Evolutionary conservation across 306 rosid species (phyloP).

Genomic region (Fagus sylvatica): DNA sequence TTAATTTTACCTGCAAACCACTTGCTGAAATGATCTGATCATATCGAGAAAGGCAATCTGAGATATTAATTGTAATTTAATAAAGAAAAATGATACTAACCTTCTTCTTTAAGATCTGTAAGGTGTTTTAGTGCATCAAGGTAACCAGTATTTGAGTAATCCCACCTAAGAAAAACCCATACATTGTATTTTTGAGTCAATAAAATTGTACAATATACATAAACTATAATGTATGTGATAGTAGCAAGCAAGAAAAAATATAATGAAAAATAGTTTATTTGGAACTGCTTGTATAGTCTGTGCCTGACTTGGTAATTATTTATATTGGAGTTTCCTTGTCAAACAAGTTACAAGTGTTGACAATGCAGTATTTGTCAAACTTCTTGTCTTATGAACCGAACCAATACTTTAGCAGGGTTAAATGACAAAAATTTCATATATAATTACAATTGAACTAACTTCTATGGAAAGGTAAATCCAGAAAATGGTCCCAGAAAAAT

Average conservation of each 20-base stretch:
- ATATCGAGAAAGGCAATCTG: slow-evolving; percentile 32
- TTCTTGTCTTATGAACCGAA: neutral
- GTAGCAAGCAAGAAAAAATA: slow-evolving; percentile 16
- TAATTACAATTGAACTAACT: neutral
- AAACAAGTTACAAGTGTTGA: neutral
- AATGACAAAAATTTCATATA: neutral
- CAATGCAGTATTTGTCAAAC: neutral
- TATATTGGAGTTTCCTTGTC: neutral
- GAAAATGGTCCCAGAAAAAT: neutral
- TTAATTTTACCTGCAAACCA: slow-evolving; percentile 79
- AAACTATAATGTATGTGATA: neutral
- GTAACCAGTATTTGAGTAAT: slow-evolving; percentile 82
- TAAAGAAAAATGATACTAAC: slow-evolving; percentile 40
- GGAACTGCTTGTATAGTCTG: neutral
- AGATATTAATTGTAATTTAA: neutral
- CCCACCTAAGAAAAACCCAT: slow-evolving; percentile 62
- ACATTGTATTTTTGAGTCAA: neutral
- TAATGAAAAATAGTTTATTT: neutral
- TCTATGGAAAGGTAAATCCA: neutral
- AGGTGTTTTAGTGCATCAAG: slow-evolving; percentile 94
- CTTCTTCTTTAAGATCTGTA: slow-evolving; percentile 85
- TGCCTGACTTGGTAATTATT: neutral
- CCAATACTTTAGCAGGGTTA: neutral
- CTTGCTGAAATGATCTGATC: slow-evolving; percentile 36
- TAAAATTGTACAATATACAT: neutral